Evolutionary conservation across 2,329 filamentous ascomycete species (phyloP).

Genomic region (Aspergillus awamori): DNA sequence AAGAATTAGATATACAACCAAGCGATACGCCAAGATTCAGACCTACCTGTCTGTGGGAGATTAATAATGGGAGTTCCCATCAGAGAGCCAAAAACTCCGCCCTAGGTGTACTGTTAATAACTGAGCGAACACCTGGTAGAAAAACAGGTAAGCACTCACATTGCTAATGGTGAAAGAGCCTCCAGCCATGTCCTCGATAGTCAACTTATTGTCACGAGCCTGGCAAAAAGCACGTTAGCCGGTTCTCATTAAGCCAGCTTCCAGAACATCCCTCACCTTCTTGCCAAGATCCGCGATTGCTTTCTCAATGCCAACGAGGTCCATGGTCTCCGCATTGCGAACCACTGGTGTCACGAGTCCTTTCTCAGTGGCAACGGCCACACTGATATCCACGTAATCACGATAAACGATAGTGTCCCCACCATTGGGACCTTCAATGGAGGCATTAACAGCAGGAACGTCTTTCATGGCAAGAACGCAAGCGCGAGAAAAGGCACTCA

Average conservation of each 20-base stretch:
- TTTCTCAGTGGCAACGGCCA: constrained; percentile 96
- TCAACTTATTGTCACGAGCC: constrained; percentile 94
- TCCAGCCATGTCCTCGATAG: constrained; percentile 98
- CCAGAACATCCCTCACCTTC: constrained; percentile 64
- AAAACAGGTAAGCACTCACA: constrained; percentile 43
- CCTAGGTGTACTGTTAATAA: constrained; percentile 39
- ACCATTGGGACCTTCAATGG: constrained; percentile 91
- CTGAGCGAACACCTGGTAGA: neutral
- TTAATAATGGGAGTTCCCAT: constrained; percentile 99
- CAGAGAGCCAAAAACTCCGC: constrained; percentile 93
- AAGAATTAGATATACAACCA: constrained; percentile 22
- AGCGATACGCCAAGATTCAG: neutral
- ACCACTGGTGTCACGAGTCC: constrained; percentile 96
- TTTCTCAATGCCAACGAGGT: constrained; percentile 86
- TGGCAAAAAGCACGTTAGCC: constrained; percentile 38
- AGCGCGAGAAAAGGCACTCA: constrained; percentile 94
- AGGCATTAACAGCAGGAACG: constrained; percentile 91
- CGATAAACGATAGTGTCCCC: constrained; percentile 98
- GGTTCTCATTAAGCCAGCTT: constrained; percentile 10
- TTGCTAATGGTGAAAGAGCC: constrained; percentile 99
- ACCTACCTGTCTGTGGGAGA: constrained; percentile 75
- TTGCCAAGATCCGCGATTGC: constrained; percentile 91
- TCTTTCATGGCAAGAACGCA: constrained; percentile 91
- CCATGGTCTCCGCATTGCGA: constrained; percentile 85
- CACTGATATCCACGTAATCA: constrained; percentile 96